phyloP scores from a whole-genome alignment of 2,329 filamentous ascomycete genomes.

The Cladosporium colombiae region DNA sequence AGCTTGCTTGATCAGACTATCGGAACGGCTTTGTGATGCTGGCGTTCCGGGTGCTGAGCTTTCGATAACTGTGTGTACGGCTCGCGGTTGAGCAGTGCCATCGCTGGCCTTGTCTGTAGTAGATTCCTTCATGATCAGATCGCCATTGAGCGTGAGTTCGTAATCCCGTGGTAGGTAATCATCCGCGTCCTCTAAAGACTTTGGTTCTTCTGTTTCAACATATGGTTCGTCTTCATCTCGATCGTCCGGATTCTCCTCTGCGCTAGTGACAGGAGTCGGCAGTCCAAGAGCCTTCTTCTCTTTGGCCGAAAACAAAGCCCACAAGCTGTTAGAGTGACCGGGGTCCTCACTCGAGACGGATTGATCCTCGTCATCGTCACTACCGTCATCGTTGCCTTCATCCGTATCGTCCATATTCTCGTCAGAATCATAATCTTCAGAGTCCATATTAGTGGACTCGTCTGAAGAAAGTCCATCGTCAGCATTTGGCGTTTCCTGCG shows the following conservation, averaged over 20 bases:
- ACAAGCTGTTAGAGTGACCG: constrained; percentile 35
- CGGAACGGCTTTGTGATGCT: constrained; percentile 14
- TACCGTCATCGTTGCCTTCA: constrained; percentile 35
- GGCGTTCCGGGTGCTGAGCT: constrained; percentile 13
- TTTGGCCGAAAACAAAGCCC: constrained; percentile 14
- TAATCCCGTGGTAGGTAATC: background rate
- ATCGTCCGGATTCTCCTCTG: constrained; percentile 27
- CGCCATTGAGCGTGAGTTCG: background rate
- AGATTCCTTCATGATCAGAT: background rate
- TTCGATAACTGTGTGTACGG: background rate
- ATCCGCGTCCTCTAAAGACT: background rate
- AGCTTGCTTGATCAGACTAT: constrained; percentile 25
- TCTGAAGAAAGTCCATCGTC: constrained; percentile 27
- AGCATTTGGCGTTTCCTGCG: background rate
- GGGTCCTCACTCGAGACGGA: constrained; percentile 31
- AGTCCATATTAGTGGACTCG: constrained; percentile 42
- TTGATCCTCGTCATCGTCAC: constrained; percentile 30
- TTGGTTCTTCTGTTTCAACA: background rate
- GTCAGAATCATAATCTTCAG: constrained; percentile 37
- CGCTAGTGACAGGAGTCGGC: constrained; percentile 37
- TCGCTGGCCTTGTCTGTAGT: constrained; percentile 29
- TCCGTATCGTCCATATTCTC: constrained; percentile 42
- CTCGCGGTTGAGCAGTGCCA: constrained; percentile 22
- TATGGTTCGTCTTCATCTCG: constrained; percentile 6
- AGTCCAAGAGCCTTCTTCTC: constrained; percentile 22